Base-by-base conservation (phyloP, 2,329 filamentous ascomycete genomes). In the Coniochaeta sp. region DNA sequence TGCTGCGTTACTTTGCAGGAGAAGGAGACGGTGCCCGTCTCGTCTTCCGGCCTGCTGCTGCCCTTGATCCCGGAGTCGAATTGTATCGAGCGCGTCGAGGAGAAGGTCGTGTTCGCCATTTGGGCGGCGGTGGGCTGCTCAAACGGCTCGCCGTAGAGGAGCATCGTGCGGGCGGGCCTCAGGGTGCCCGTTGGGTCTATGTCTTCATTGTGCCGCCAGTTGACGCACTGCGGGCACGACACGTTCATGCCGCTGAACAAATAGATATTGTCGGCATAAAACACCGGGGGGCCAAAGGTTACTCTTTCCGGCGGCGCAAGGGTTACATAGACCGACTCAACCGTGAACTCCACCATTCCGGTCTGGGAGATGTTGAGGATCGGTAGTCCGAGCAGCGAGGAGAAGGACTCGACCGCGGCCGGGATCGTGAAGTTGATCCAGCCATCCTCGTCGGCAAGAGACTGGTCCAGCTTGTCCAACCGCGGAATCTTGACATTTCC, bases 401-500 rank as follows among this genome's bases (percentile, higher is more conserved):
- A 33, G 22, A 18, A 49, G 22, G 31, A 33, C 16, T 49, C 47
- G 6, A 49, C 47, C 22, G 47, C 22, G 47, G 12, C 26, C 10
- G 28, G 18, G 4, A 10, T 49, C 9, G 18, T 26, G 47, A 49
- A 28, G 31, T 49, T 35, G 28, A 49, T 35, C 47, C 47, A 49
- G 16, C 47, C 47, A 30, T 49, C 47, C n/a, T 28, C 28, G 14
- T 49, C 47, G 10, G 31, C 31, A 24, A 35, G 18, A 3, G 47
- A 32, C 30, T n/a, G 16, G 47, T 49, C 16, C 16, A 49, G 16
- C 47, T 26, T 32, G 47, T 49, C 47, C 16, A 49, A 8, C 4
- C 47, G 30, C 26, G 47, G 47, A 14, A 49, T 49, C 18, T 49
- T 49, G 16, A 49, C 27, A 20, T 49, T 49, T 22, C 47, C 47